phyloP scores from a whole-genome alignment of 306 rosid species.

The Prunus fruticosa region DNA sequence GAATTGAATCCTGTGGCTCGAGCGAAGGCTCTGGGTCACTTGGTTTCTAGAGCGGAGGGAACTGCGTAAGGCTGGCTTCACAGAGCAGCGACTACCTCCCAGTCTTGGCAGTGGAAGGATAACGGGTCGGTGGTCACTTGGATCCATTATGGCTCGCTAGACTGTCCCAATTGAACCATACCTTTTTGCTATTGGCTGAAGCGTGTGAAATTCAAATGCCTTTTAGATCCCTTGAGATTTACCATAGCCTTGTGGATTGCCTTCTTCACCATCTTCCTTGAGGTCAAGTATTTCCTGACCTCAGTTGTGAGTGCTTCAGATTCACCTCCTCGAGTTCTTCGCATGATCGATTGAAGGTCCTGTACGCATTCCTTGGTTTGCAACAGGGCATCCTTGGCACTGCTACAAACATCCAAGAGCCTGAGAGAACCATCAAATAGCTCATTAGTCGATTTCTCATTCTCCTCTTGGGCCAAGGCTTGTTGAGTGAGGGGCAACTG shows the following conservation, averaged over 20 bases:
- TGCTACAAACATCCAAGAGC: conserved; percentile 28
- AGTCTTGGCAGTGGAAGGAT: too few relatives aligned
- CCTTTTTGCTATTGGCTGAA: too few relatives aligned
- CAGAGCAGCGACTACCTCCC: too few relatives aligned
- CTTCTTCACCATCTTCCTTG: conserved; percentile 28
- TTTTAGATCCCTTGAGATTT: not conserved
- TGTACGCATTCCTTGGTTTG: conserved; percentile 21
- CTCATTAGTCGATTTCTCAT: conserved; percentile 9
- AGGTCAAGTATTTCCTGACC: conserved; percentile 21
- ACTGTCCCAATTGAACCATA: too few relatives aligned
- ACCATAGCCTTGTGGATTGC: conserved; percentile 6
- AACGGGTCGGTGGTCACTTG: too few relatives aligned
- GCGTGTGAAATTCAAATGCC: too few relatives aligned
- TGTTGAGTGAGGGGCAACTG: conserved; percentile 19
- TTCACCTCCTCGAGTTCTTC: conserved; percentile 10
- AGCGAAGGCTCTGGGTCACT: too few relatives aligned
- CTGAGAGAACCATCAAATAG: conserved; percentile 34
- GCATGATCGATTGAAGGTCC: conserved; percentile 20
- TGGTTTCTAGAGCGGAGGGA: too few relatives aligned
- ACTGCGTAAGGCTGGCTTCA: too few relatives aligned
- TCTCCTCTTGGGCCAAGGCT: conserved; percentile 1
- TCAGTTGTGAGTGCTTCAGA: conserved; percentile 8
- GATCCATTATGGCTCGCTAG: too few relatives aligned
- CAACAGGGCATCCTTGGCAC: conserved; percentile 26
- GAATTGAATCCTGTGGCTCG: too few relatives aligned